A percentile compares a stretch with the other conserved stretches of the same genome.
phyloP scores from a whole-genome alignment of 306 rosid species.

The Macrotyloma uniflorum region DNA sequence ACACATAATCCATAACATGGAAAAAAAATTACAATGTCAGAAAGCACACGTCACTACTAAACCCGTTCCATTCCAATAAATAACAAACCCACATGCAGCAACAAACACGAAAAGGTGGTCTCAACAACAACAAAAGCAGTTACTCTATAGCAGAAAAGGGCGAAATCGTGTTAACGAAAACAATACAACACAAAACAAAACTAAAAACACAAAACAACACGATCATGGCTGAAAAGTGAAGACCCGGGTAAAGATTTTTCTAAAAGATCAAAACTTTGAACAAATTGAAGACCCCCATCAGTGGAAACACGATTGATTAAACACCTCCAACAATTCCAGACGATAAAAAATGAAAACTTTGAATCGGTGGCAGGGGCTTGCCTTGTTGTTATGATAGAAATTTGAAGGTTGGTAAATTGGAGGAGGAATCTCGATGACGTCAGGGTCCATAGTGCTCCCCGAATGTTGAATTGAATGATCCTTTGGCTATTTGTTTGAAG shows the following conservation, averaged over 20 bases:
- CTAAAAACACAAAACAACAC: background rate
- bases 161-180: background rate
- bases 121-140: slow-evolving; percentile 19
- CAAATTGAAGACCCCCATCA: slow-evolving; percentile 10
- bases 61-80: slow-evolving; percentile 10
- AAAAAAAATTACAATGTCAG: slow-evolving; percentile 11
- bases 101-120: background rate
- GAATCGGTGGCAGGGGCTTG: slow-evolving; percentile 4
- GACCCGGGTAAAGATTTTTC: slow-evolving; percentile 4
- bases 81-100: background rate
- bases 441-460: slow-evolving; percentile 52
- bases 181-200: background rate
- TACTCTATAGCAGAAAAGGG: background rate
- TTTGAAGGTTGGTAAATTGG: slow-evolving; percentile 41
- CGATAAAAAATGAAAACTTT: background rate
- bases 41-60: slow-evolving; percentile 15
- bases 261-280: slow-evolving; percentile 28
- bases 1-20: slow-evolving; percentile 9
- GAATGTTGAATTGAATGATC: background rate
- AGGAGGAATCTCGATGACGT: slow-evolving; percentile 61
- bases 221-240: slow-evolving; percentile 19
- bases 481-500: slow-evolving; percentile 17
- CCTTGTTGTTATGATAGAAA: slow-evolving; percentile 53
- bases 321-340: background rate
- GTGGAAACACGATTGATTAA: background rate